Base-by-base conservation (phyloP, 176 grass and related monocot species). In the Oryza officinalis region DNA sequence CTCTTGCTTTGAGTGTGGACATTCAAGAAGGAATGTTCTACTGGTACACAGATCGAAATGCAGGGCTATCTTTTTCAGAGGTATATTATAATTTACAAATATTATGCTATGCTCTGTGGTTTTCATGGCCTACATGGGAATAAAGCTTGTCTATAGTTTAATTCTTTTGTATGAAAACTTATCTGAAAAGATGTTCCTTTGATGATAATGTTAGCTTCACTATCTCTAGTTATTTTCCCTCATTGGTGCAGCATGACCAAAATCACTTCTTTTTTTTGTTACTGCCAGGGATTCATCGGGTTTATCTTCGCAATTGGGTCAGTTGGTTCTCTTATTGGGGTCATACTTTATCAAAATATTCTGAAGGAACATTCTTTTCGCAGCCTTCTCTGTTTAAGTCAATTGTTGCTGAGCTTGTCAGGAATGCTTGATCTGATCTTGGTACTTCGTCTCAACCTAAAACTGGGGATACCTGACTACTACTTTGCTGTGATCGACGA, bases 1-100 rank as follows among this genome's bases (percentile, higher is more conserved):
- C 94, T 76, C 80, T 92, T 80, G 87, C 92, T 40, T 75, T 97
- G 37, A 97, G 90, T 45, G 80, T 97, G 68, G 87, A 97, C 31
- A 97, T 97, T 81, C 94, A 97, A 71, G 94, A 97, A 94, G 94
- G 94, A 78, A 97, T 97, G 92, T 97, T 97, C 68, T 97, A 87
- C 77, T 97, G 94, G 94, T 97, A 94, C 83, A 94, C 94, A 23
- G 87, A 97, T 77, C 70, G 18, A 72, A 90, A 63, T 44, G 44
- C 90, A 68, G 94, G 94, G 4, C 83, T 85, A 35, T 35, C 33
- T 6, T 35, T 35, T 35, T 35, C 33, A 6, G 33, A 35, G 33
- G 33, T 35, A 86, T 23, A 65, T 23, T 60, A 23, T 60, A 10
- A 23, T 67, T 50, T 80, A 69, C 7, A 72, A 27, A 28, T 33